Evolutionary conservation across 441 rosid species (phyloP), one percentile per base, ranked within the genome.

Genomic region (Mallotus repandus): DNA sequence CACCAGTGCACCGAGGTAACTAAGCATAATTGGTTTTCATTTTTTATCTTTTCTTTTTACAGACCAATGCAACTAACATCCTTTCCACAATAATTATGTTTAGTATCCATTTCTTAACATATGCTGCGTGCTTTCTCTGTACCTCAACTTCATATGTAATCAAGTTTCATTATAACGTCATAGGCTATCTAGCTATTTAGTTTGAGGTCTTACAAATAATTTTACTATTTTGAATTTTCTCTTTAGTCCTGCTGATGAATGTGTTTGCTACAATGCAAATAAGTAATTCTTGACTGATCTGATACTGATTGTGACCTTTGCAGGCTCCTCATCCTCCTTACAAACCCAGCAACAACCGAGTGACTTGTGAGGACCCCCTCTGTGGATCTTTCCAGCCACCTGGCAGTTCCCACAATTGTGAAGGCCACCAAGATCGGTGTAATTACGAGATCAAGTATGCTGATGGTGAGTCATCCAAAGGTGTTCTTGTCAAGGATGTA

Each of bases 291-390:
- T 19, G 4, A n/a, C 8, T 18, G 60, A 45, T 45, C 8, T 18
- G 60, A 45, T 9, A 8, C 1, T 56, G 9, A 63, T 57, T 18
- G 0, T 35, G 50, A 3, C 64, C 49, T 49, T 80, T 80, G 79
- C 82, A 93, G 99, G 91, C 91, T 1, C 97, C 98, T 78, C 97
- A 92, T 84, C 96, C 98, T 21, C 85, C 76, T 25, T 92, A 93
- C 74, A 75, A 57, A 79, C 99, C 99, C 74, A 87, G 71, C 81
- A 80, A 70, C 49, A 89, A 93, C 73, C 86, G 90, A 5, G 96
- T 92, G 68, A 60, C 71, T 48, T 87, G 97, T 70, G 76, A 55
- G 69, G 97, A 96, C 74, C 97, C 96, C 13, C 66, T 96, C 46
- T 96, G 99, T 59, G 77, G 74, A 38, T 90, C 98, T 18, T 66